Percentiles rank a stretch among this genome's conserved stretches.
Conservation (phyloP, 139 green algal species). For the Zygnema circumcarinatum region DNA sequence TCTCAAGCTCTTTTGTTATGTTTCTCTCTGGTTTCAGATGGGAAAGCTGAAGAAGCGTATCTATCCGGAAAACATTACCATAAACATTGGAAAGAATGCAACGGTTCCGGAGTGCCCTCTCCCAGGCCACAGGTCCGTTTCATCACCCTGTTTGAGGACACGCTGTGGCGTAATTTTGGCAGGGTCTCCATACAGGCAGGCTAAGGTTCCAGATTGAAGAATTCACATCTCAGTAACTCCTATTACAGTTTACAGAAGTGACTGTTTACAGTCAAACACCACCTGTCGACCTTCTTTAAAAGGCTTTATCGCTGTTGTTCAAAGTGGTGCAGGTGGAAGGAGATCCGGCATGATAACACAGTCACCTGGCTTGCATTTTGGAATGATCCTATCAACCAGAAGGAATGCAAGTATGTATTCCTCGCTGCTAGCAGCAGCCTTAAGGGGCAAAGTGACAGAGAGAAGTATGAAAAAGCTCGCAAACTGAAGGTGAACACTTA, state of each 20-base stretch:
- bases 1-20: too few species aligned
- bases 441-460: constrained; percentile 89
- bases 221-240: too few species aligned
- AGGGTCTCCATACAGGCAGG: constrained; percentile 59
- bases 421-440: constrained; percentile 88
- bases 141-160: neutral
- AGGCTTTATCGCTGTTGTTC: too few species aligned
- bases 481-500: constrained; percentile 63
- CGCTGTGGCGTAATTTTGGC: neutral
- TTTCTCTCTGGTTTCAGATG: constrained; percentile 85
- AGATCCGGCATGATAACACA: constrained; percentile 87
- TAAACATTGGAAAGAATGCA: constrained; percentile 88
- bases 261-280: too few species aligned
- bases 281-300: too few species aligned
- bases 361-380: constrained; percentile 98
- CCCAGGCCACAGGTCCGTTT: constrained; percentile 77
- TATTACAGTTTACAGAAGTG: too few species aligned
- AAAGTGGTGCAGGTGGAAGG: constrained; percentile 63
- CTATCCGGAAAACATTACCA: constrained; percentile 94
- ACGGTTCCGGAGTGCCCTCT: constrained; percentile 67
- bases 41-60: constrained; percentile 94
- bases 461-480: constrained; percentile 97
- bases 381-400: constrained; percentile 91
- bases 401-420: constrained; percentile 93
- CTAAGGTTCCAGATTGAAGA: constrained; percentile 66